Base-by-base conservation (phyloP, 768 basidiomycete genomes). In the Lactarius akahatsu region DNA sequence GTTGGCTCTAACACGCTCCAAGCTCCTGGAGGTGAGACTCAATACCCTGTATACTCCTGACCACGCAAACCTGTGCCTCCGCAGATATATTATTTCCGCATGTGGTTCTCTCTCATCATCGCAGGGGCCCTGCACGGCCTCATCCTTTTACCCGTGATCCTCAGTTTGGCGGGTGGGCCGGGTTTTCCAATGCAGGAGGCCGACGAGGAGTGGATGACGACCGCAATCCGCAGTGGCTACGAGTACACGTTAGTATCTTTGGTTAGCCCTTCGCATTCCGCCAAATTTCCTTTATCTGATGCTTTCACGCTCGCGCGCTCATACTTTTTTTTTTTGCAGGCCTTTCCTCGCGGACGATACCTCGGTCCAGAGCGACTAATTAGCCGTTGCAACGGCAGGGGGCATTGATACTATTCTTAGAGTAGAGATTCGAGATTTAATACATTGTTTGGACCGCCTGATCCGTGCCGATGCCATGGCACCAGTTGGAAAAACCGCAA, bases 131-230 rank as follows among this genome's bases (percentile, higher is more conserved):
- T 96, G 45, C 95, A 98, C 73, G 96, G 96, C 3, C 81, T 98
- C 47, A 88, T 97, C 23, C 81, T 99, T 32, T 80, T 99, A 10
- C 97, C 97, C 7, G 96, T 98, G 2, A 79, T 94, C 3, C 81
- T 99, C 62, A 94, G 91, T 71, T 75, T 94, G 64, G 90, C 90
- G 9, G 95, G 95, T 28, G 95, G 94, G 7, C 84, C 88, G 45
- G 95, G 95, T 15, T 94, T 92, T 78, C 85, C 92, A 36, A 81
- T 89, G 70, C 92, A 95, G 74, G 94, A 96, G 76, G 87, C 87
- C 15, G 95, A 97, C 73, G 95, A 96, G 72, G 95, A 96, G 74
- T 97, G 95, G 95, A 94, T 96, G 87, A 85, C 89, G 1, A 90
- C 86, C 74, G 92, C 91, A 16, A 94, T 95, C 70, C 80, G 94